A percentile compares a stretch with the other conserved stretches of the same genome.
Conservation (phyloP, 441 rosid genomes). For the Viola pubescens region DNA sequence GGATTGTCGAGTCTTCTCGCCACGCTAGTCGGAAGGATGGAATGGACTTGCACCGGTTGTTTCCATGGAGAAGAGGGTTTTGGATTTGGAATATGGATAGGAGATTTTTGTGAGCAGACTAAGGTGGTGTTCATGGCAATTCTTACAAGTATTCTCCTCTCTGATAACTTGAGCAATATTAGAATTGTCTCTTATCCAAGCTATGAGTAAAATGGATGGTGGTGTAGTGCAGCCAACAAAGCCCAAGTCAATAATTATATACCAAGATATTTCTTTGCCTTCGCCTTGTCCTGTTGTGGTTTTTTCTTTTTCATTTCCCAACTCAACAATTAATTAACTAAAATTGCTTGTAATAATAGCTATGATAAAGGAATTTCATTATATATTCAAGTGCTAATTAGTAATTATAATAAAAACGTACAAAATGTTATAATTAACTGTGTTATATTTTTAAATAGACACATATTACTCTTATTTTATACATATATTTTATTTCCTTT, state of each 20-base stretch:
- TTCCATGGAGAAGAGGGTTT: conserved; percentile 11
- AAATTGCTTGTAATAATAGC: too few species aligned
- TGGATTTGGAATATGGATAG: conserved; percentile 19
- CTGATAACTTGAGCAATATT: background rate
- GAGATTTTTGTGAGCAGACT: conserved; percentile 21
- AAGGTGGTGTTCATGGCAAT: conserved; percentile 13
- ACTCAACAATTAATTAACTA: too few species aligned
- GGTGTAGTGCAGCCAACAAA: background rate
- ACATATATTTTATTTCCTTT: too few species aligned
- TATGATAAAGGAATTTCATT: too few species aligned
- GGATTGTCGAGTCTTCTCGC: background rate
- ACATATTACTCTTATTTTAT: too few species aligned
- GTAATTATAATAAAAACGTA: too few species aligned
- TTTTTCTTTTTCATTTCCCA: too few species aligned
- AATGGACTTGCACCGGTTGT: conserved; percentile 8
- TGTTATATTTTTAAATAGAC: too few species aligned
- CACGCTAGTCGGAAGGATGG: conserved; percentile 9
- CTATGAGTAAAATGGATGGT: background rate
- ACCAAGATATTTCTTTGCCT: background rate
- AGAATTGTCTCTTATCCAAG: background rate
- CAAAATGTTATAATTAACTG: too few species aligned
- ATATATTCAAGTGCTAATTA: too few species aligned
- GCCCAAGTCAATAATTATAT: background rate
- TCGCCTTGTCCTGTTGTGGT: too few species aligned
- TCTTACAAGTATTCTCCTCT: background rate